Evolutionary conservation across 2,329 filamentous ascomycete genomes (phyloP).

Genomic region (Xenosphaeropsis pyriputrescens): DNA sequence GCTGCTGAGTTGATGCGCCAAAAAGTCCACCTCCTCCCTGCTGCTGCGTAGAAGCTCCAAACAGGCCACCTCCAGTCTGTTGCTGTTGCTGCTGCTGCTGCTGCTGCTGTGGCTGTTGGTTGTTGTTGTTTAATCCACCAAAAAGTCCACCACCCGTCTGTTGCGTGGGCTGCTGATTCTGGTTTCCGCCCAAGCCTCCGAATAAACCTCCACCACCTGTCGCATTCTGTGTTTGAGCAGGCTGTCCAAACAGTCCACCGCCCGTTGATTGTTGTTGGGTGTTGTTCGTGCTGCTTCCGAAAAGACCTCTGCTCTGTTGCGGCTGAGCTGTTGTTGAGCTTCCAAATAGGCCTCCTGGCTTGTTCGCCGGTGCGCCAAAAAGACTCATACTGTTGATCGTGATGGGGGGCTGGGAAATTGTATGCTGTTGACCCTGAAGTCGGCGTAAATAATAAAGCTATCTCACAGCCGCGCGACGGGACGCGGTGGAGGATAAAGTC

Average conservation of each 20-base stretch:
- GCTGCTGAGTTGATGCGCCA: constrained; percentile 3
- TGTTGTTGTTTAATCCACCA: constrained; percentile 7
- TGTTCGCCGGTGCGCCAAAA: constrained; percentile 8
- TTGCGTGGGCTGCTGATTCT: constrained; percentile 11
- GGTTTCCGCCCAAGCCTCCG: constrained; percentile 10
- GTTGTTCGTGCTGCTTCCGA: constrained; percentile 6
- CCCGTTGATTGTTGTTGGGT: constrained; percentile 2
- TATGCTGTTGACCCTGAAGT: no score
- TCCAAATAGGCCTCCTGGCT: not conserved
- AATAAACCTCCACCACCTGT: constrained; percentile 5
- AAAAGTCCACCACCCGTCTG: constrained; percentile 17
- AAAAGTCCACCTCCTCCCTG: constrained; percentile 14
- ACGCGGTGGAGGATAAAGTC: no score
- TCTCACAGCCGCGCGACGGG: no score
- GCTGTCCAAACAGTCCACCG: constrained; percentile 8
- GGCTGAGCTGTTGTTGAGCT: constrained; percentile 6
- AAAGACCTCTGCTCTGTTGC: constrained; percentile 11
- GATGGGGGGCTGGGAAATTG: not conserved
- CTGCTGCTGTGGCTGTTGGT: constrained; percentile 18
- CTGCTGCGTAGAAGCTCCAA: constrained; percentile 14
- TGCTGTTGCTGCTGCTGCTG: constrained; percentile 19
- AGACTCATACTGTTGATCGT: constrained; percentile 5
- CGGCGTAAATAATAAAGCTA: no score
- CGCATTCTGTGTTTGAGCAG: constrained; percentile 4
- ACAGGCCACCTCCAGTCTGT: constrained; percentile 11